Conservation (phyloP, 2,329 filamentous ascomycete genomes). For the Cordyceps tenuipes region DNA sequence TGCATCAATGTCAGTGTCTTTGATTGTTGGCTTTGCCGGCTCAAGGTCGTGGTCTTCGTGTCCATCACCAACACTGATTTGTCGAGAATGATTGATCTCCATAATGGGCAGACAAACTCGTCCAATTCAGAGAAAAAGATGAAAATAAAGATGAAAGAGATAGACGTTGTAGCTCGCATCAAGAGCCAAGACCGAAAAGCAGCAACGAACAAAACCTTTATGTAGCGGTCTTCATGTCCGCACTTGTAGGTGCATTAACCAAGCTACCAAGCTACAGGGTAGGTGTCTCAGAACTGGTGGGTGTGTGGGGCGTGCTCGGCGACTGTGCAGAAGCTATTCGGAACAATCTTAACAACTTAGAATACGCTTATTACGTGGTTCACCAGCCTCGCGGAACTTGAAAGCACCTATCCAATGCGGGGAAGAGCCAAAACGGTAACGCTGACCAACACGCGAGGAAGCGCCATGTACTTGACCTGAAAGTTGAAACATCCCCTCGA, state of each 20-base stretch:
- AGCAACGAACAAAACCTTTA: not conserved
- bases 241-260: not conserved
- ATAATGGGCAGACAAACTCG: not conserved
- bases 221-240: not conserved
- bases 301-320: no score
- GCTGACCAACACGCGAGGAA: no score
- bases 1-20: not conserved
- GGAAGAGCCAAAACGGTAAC: no score
- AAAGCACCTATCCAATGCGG: no score
- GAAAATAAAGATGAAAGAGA: not conserved
- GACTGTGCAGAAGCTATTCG: not conserved
- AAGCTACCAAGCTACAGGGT: not conserved
- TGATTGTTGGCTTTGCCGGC: not conserved
- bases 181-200: not conserved
- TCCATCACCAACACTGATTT: not conserved
- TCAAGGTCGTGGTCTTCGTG: not conserved
- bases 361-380: no score
- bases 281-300: not conserved
- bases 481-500: no score
- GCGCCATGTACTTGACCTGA: no score
- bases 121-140: not conserved
- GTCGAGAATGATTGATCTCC: not conserved
- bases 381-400: no score
- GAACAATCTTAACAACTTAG: not conserved
- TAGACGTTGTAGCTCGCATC: not conserved